Percentiles rank a stretch among this genome's conserved stretches.
Evolutionary conservation across 345 rosid species (phyloP).

Genomic region (Gossypium thurberi): DNA sequence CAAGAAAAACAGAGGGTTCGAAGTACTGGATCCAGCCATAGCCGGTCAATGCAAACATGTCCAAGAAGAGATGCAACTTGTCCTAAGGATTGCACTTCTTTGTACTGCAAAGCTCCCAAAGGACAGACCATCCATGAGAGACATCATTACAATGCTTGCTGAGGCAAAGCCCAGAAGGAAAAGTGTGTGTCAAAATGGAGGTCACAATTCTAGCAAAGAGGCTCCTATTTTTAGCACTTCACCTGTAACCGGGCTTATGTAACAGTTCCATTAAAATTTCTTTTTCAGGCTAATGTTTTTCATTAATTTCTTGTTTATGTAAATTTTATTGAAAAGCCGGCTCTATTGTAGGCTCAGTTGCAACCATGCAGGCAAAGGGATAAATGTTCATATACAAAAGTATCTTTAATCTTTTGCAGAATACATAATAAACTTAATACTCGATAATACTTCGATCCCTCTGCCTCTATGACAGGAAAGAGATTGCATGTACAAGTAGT

Average conservation of each 20-base stretch:
- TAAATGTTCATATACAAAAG: slow-evolving; percentile 12
- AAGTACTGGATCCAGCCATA: slow-evolving; percentile 58
- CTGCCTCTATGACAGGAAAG: background rate
- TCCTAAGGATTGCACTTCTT: slow-evolving; percentile 60
- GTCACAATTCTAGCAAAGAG: slow-evolving; percentile 35
- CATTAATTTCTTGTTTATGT: slow-evolving; percentile 7
- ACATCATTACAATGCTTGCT: slow-evolving; percentile 69
- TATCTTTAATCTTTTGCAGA: background rate
- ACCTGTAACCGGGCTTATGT: slow-evolving; percentile 48
- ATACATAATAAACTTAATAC: background rate
- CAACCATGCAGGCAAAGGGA: slow-evolving; percentile 8
- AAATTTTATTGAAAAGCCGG: slow-evolving; percentile 10
- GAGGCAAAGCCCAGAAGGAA: slow-evolving; percentile 87
- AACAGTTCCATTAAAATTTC: slow-evolving; percentile 10
- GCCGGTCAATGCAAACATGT: slow-evolving; percentile 76
- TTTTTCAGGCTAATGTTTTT: background rate
- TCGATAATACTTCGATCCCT: background rate
- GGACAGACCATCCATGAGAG: slow-evolving; percentile 85
- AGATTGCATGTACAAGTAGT: background rate
- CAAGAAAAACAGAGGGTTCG: slow-evolving; percentile 41
- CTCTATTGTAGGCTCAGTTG: background rate
- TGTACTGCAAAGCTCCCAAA: slow-evolving; percentile 77
- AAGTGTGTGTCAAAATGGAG: slow-evolving; percentile 47
- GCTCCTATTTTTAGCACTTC: slow-evolving; percentile 51
- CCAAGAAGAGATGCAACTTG: slow-evolving; percentile 80